Evolutionary conservation across 257 asterid genomes (phyloP).

Genomic region (Scutellaria minor): DNA sequence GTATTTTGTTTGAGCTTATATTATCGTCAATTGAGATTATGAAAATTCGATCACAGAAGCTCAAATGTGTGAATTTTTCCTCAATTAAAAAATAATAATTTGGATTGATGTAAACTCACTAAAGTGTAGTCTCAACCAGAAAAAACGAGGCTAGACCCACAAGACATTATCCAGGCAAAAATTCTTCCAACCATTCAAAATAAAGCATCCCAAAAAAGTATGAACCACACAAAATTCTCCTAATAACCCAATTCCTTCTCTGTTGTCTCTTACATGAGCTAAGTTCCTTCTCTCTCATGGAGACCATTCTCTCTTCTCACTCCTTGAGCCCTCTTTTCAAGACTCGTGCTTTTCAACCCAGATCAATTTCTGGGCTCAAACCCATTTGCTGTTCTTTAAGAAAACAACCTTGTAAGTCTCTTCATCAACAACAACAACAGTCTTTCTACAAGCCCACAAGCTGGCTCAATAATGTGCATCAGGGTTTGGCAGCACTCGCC

Average conservation of each 20-base stretch:
- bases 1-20: too few species aligned
- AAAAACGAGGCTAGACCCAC: too few species aligned
- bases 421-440: conserved; percentile 7
- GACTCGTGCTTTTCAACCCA: conserved; percentile 49
- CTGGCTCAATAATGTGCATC: conserved; percentile 76
- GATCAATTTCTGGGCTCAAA: conserved; percentile 46
- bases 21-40: too few species aligned
- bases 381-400: conserved; percentile 63
- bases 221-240: conserved; percentile 25
- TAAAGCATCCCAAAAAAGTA: conserved; percentile 38
- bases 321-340: conserved; percentile 68
- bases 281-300: conserved; percentile 51
- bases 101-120: too few species aligned
- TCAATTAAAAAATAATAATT: too few species aligned
- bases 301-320: conserved; percentile 79
- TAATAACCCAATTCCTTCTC: conserved; percentile 34
- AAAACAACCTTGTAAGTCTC: conserved; percentile 42
- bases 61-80: too few species aligned
- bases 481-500: conserved; percentile 86
- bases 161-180: conserved; percentile 29
- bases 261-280: conserved; percentile 34
- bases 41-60: too few species aligned
- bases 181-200: conserved; percentile 54
- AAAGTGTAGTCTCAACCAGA: too few species aligned
- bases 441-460: conserved; percentile 48